These are phyloP conservation scores for Eutypa lata DNA, from an alignment of 2,329 filamentous ascomycete genomes.

Conservation along the genomic window DNA sequence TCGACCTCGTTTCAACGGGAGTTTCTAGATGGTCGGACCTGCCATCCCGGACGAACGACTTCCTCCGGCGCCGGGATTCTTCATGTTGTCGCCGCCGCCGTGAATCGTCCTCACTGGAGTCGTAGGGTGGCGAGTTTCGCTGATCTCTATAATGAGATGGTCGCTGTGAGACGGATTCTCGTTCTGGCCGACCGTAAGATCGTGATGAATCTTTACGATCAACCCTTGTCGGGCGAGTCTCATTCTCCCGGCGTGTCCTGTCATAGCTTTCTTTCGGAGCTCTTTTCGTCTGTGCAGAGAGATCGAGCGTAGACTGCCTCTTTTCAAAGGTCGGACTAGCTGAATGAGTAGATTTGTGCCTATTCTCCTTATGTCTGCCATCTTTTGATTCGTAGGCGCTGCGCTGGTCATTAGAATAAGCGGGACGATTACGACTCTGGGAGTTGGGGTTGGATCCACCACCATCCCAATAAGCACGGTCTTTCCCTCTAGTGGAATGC, in stretches of 20 bases:
- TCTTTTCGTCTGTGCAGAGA: slow-evolving; percentile 17
- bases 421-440: slow-evolving; percentile 17
- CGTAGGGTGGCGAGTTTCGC: slow-evolving; percentile 14
- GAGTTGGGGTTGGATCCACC: slow-evolving; percentile 17
- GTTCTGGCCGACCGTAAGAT: slow-evolving; percentile 16
- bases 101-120: slow-evolving; percentile 30
- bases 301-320: slow-evolving; percentile 21
- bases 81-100: slow-evolving; percentile 7
- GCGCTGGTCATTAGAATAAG: slow-evolving; percentile 15
- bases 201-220: slow-evolving; percentile 14
- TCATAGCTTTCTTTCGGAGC: slow-evolving; percentile 19
- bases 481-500: slow-evolving; percentile 26
- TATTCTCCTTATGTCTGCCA: slow-evolving; percentile 18
- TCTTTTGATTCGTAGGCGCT: slow-evolving; percentile 17
- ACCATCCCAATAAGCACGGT: slow-evolving; percentile 26
- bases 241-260: slow-evolving; percentile 13
- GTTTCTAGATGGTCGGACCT: slow-evolving; percentile 17
- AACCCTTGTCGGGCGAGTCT: slow-evolving; percentile 13
- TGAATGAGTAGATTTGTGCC: slow-evolving; percentile 13
- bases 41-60: slow-evolving; percentile 16
- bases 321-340: slow-evolving; percentile 22
- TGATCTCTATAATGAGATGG: slow-evolving; percentile 17
- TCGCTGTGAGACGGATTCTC: slow-evolving; percentile 18
- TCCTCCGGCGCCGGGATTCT: slow-evolving; percentile 18
- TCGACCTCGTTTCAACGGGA: slow-evolving; percentile 13